These are phyloP conservation scores for Exophiala xenobiotica DNA, from an alignment of 2,329 filamentous ascomycete genomes.

Conservation along the genomic window DNA sequence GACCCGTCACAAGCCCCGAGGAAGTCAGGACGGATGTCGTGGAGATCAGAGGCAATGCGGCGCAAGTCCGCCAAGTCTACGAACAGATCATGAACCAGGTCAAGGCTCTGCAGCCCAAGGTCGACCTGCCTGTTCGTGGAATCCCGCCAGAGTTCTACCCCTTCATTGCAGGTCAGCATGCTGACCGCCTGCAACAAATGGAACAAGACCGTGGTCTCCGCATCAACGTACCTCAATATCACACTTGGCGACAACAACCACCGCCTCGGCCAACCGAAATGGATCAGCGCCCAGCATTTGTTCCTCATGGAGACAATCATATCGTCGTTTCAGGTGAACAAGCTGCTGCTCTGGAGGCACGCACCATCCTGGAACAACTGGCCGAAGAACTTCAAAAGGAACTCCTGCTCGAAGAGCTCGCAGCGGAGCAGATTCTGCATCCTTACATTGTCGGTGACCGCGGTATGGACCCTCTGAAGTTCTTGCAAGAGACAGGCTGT, in stretches of 20 bases:
- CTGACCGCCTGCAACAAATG: constrained; percentile 64
- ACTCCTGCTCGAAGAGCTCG: constrained; percentile 73
- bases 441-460: constrained; percentile 91
- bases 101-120: constrained; percentile 77
- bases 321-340: constrained; percentile 89
- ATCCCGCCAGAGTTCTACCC: constrained; percentile 93
- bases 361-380: constrained; percentile 75
- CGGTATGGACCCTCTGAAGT: constrained; percentile 76
- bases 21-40: constrained; percentile 79
- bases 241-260: constrained; percentile 68
- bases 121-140: constrained; percentile 76
- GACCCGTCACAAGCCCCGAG: constrained; percentile 67
- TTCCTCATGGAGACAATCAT: constrained; percentile 68
- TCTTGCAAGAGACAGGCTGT: constrained; percentile 88
- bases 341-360: constrained; percentile 73
- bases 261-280: constrained; percentile 62
- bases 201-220: constrained; percentile 73
- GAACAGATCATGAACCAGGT: constrained; percentile 85
- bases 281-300: constrained; percentile 68
- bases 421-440: constrained; percentile 82
- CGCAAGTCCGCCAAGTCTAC: constrained; percentile 79
- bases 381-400: constrained; percentile 73
- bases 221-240: constrained; percentile 78
- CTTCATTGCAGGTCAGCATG: constrained; percentile 82
- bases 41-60: constrained; percentile 83